phyloP scores from a whole-genome alignment of 306 rosid species.

The Begonia masoniana region DNA sequence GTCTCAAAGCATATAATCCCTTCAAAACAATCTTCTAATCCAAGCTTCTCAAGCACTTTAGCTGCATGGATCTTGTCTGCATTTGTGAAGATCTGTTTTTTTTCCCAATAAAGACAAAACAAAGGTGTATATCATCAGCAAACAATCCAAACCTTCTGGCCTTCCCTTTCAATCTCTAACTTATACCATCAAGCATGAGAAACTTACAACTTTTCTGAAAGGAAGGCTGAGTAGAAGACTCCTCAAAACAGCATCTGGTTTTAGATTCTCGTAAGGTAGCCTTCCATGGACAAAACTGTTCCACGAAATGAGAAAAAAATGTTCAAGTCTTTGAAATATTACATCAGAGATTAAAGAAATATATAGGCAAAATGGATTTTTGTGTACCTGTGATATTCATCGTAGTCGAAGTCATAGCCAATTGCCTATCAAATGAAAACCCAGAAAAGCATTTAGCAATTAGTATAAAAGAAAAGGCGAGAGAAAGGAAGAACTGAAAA shows the following conservation, averaged over 20 bases:
- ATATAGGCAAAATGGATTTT: not conserved
- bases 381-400: conserved; percentile 69
- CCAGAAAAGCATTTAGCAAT: conserved; percentile 4
- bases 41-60: conserved; percentile 69
- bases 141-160: not conserved
- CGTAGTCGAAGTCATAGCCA: conserved; percentile 89
- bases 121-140: conserved; percentile 4
- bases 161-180: too few species aligned
- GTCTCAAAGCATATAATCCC: conserved; percentile 95
- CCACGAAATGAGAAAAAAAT: too few species aligned
- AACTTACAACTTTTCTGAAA: conserved; percentile 62
- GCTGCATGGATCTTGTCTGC: conserved; percentile 74
- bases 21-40: conserved; percentile 83
- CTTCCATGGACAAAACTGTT: conserved; percentile 87
- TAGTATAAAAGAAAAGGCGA: conserved; percentile 5
- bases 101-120: not conserved
- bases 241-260: conserved; percentile 73
- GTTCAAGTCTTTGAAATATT: too few species aligned
- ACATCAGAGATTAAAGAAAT: too few species aligned
- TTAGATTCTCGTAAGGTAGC: conserved; percentile 76
- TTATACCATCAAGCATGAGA: not conserved
- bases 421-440: conserved; percentile 48
- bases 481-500: not conserved
- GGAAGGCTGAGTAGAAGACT: conserved; percentile 67
- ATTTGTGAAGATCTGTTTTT: conserved; percentile 78